Percentiles rank a stretch among this genome's conserved stretches.
Conservation (phyloP, 2,329 filamentous ascomycete species). For the Nigrospora osmanthi region DNA sequence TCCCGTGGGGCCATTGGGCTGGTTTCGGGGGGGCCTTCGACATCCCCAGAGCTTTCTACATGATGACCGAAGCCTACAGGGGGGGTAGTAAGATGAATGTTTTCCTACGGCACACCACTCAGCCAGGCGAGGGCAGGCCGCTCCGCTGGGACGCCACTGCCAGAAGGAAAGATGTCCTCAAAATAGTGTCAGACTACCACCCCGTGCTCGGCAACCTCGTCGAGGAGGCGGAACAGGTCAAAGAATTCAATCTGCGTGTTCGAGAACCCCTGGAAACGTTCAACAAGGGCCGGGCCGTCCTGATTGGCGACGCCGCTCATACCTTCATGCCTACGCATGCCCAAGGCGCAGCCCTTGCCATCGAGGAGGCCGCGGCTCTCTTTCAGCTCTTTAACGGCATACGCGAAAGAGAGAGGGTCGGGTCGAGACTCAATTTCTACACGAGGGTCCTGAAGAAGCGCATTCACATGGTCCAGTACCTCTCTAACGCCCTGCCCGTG, state of each 20-base stretch:
- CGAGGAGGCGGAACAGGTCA: slow-evolving; percentile 4
- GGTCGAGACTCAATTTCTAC: slow-evolving; percentile 2
- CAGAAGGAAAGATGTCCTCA: not conserved
- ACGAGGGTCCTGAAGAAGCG: slow-evolving; percentile 4
- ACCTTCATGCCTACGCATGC: slow-evolving; percentile 7
- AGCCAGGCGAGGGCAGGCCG: not conserved
- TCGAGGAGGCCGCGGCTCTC: slow-evolving; percentile 7
- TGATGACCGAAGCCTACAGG: slow-evolving; percentile 5
- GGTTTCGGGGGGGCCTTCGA: slow-evolving; percentile 6
- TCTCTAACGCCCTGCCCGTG: slow-evolving; percentile 5
- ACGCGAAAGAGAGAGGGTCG: not conserved
- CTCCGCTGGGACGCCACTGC: not conserved
- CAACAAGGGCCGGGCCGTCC: slow-evolving; percentile 5
- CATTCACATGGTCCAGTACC: slow-evolving; percentile 6
- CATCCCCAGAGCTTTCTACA: slow-evolving; percentile 3
- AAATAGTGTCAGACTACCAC: slow-evolving; percentile 3
- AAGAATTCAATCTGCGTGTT: slow-evolving; percentile 3
- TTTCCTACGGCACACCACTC: slow-evolving; percentile 4
- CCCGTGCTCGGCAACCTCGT: slow-evolving; percentile 4
- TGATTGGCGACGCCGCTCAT: slow-evolving; percentile 7
- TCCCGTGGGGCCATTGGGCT: not conserved
- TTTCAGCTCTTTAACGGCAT: slow-evolving; percentile 2
- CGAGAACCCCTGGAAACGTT: slow-evolving; percentile 4
- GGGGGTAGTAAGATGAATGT: slow-evolving; percentile 2
- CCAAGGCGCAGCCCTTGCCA: slow-evolving; percentile 4